phyloP scores from a whole-genome alignment of 257 asterid species.

The Solanum pinnatisectum region DNA sequence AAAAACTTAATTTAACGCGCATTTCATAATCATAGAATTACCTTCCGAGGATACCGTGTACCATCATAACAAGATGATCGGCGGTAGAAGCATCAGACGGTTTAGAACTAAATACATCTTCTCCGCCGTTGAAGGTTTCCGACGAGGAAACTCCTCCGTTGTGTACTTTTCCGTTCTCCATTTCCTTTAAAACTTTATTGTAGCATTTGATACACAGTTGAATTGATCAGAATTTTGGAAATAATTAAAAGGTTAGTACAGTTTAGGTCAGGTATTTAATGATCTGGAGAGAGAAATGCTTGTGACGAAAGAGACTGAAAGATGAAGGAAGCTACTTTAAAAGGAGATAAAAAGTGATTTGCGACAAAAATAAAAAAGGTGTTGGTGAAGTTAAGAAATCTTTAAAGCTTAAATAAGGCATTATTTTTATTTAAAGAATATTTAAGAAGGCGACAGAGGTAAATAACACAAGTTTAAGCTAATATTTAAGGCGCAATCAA shows the following conservation, averaged over 20 bases:
- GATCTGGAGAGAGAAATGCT: background rate
- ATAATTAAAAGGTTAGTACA: background rate
- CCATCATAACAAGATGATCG: constrained; percentile 94
- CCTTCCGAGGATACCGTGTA: constrained; percentile 99
- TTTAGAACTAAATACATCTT: constrained; percentile 57
- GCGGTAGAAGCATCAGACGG: constrained; percentile 55
- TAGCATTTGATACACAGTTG: background rate
- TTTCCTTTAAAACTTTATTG: background rate
- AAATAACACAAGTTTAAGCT: background rate
- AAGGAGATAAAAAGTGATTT: background rate
- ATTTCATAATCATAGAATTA: constrained; percentile 4
- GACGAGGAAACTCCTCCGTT: constrained; percentile 39
- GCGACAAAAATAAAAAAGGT: background rate
- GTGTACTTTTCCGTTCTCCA: constrained; percentile 31
- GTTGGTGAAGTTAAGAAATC: background rate
- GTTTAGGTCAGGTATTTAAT: background rate
- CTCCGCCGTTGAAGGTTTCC: constrained; percentile 54
- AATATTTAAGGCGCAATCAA: background rate
- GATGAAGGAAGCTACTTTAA: background rate
- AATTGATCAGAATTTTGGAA: background rate
- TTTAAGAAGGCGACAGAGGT: background rate
- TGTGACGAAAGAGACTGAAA: background rate
- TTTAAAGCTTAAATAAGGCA: background rate
- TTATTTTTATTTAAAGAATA: background rate
- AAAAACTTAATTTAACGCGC: background rate